Conservation (phyloP, 345 rosid genomes). For the Cardiospermum halicacabum region DNA sequence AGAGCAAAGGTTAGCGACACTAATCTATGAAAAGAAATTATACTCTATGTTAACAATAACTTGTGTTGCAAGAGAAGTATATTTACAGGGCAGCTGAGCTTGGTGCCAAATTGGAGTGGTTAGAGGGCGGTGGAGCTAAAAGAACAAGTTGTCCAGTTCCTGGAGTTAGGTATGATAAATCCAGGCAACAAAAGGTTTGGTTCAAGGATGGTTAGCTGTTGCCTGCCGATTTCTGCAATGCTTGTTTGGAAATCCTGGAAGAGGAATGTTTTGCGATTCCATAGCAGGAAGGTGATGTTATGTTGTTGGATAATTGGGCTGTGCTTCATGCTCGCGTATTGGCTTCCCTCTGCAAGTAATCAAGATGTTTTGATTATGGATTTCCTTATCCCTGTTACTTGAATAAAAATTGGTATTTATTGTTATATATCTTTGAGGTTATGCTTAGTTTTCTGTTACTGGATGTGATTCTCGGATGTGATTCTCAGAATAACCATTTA, state of each 20-base stretch:
- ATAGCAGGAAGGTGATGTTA: slow-evolving; percentile 79
- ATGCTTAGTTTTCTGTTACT: no score
- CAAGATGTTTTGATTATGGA: neutral
- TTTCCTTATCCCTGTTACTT: no score
- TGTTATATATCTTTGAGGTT: no score
- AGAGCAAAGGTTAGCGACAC: no score
- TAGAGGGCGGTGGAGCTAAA: slow-evolving; percentile 64
- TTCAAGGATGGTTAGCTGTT: slow-evolving; percentile 69
- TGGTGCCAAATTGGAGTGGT: no score
- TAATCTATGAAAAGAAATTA: no score
- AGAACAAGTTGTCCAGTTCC: slow-evolving; percentile 80
- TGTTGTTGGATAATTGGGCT: slow-evolving; percentile 78
- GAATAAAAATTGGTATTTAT: no score
- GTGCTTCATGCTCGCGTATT: slow-evolving; percentile 75
- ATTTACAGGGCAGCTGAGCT: no score
- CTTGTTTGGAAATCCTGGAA: slow-evolving; percentile 60
- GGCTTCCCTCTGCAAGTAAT: slow-evolving; percentile 81
- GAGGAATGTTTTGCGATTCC: slow-evolving; percentile 78
- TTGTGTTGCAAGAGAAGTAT: no score
- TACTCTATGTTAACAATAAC: no score
- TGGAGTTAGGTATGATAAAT: slow-evolving; percentile 52
- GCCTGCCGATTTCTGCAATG: slow-evolving; percentile 52
- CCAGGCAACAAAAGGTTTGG: slow-evolving; percentile 73
- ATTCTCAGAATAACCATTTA: no score
- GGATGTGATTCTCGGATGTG: no score